These are phyloP conservation scores for Plenodomus tracheiphilus DNA, from an alignment of 2,329 filamentous ascomycete species.

Conservation along the genomic window DNA sequence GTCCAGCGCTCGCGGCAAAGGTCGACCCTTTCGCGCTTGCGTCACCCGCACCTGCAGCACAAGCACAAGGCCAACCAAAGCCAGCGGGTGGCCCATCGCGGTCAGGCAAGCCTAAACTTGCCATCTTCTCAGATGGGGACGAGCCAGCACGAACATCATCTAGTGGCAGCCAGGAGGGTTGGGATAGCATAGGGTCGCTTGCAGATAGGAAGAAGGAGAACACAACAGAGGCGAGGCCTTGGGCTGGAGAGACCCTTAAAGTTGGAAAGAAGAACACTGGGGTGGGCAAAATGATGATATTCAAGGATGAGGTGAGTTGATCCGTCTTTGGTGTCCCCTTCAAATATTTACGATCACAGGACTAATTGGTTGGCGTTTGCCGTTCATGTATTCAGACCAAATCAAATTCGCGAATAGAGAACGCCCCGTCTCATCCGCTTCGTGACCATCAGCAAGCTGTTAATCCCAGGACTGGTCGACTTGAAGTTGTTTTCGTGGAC, in stretches of 20 bases:
- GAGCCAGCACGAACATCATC: slow-evolving; percentile 56
- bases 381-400: slow-evolving; percentile 57
- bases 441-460: slow-evolving; percentile 78
- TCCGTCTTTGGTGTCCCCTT: slow-evolving; percentile 40
- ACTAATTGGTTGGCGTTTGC: slow-evolving; percentile 74
- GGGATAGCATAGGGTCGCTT: slow-evolving; percentile 89
- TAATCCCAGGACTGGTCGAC: slow-evolving; percentile 80
- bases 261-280: slow-evolving; percentile 79
- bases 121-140: slow-evolving; percentile 84
- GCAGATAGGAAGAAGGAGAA: slow-evolving; percentile 95
- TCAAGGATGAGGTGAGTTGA: slow-evolving; percentile 90
- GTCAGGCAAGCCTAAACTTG: slow-evolving; percentile 76
- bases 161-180: slow-evolving; percentile 69
- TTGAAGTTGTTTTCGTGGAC: slow-evolving; percentile 85
- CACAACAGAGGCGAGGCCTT: slow-evolving; percentile 78
- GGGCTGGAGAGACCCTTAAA: slow-evolving; percentile 89
- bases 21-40: slow-evolving; percentile 71
- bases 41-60: slow-evolving; percentile 62
- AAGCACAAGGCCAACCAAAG: slow-evolving; percentile 56
- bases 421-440: slow-evolving; percentile 62
- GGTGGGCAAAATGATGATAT: slow-evolving; percentile 83
- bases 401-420: slow-evolving; percentile 42
- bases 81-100: slow-evolving; percentile 59
- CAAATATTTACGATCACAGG: slow-evolving; percentile 60
- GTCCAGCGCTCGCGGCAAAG: slow-evolving; percentile 84